phyloP scores from a whole-genome alignment of 192 early-diverging fungal genomes.

The Gonapodya prolifera region DNA sequence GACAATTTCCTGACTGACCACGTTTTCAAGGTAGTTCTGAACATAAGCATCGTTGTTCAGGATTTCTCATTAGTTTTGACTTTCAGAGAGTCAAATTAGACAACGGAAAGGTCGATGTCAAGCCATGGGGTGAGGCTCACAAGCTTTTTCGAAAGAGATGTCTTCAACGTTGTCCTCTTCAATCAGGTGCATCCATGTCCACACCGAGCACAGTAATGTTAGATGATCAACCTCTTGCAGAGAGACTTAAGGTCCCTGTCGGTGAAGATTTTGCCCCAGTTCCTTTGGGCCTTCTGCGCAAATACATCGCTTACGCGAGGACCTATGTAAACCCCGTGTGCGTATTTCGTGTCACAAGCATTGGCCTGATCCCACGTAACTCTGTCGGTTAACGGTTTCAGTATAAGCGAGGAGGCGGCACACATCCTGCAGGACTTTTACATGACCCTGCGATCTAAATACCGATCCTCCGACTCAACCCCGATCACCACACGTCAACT shows the following conservation, averaged over 20 bases:
- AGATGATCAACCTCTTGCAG: slow-evolving; percentile 16
- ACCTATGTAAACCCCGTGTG: slow-evolving; percentile 58
- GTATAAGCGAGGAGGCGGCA: slow-evolving; percentile 44
- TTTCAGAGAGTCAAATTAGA: background rate
- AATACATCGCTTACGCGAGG: slow-evolving; percentile 78
- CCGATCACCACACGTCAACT: slow-evolving; percentile 73
- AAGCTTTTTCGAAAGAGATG: too few species aligned
- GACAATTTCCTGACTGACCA: slow-evolving; percentile 68
- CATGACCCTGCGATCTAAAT: slow-evolving; percentile 42
- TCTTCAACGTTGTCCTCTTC: slow-evolving; percentile 18
- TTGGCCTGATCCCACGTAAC: slow-evolving; percentile 9
- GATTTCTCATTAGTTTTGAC: background rate
- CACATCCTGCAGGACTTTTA: slow-evolving; percentile 57
- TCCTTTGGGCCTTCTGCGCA: slow-evolving; percentile 52
- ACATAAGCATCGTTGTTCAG: background rate
- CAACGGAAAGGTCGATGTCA: background rate
- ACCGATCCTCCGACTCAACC: slow-evolving; percentile 25
- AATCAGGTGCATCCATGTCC: slow-evolving; percentile 16
- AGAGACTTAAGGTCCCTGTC: slow-evolving; percentile 35
- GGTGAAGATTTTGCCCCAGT: slow-evolving; percentile 42
- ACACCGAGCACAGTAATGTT: slow-evolving; percentile 3
- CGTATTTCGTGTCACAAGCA: slow-evolving; percentile 17
- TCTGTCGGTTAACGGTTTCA: background rate
- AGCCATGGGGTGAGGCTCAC: background rate
- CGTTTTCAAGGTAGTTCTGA: slow-evolving; percentile 51